Percentiles rank a stretch among this genome's conserved stretches.
Evolutionary conservation across 208 protist species (phyloP).

Genomic region (Acanthamoeba healyi): DNA sequence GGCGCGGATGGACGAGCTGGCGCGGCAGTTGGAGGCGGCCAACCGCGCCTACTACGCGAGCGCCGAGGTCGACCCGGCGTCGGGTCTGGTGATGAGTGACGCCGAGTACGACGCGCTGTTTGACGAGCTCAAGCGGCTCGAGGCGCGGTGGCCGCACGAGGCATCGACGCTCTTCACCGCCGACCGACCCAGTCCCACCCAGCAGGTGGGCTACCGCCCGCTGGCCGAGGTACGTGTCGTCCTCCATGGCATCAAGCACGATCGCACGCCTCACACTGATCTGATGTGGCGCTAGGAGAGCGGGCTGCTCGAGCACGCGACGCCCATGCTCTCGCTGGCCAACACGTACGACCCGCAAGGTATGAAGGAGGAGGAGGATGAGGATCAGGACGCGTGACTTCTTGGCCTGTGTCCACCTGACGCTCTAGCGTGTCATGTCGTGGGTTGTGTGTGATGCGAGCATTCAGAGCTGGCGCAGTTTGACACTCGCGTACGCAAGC

Average conservation of each 20-base stretch:
- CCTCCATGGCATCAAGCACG: neutral
- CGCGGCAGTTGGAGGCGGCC: neutral
- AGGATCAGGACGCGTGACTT: no score
- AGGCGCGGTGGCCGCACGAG: neutral
- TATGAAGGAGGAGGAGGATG: no score
- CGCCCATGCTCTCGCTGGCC: constrained; percentile 71
- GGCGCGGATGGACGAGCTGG: neutral
- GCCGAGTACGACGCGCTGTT: constrained; percentile 70
- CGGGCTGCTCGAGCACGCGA: constrained; percentile 35
- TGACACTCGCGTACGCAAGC: constrained; percentile 44
- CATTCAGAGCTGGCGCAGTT: constrained; percentile 33
- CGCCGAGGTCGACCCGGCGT: neutral
- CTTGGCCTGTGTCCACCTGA: neutral
- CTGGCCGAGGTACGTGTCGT: neutral
- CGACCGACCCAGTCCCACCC: constrained; percentile 12
- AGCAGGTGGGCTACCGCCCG: constrained; percentile 7
- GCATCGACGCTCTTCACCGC: neutral
- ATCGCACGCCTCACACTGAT: no score
- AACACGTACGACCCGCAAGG: constrained; percentile 68
- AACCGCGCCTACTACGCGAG: constrained; percentile 4
- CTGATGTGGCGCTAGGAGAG: neutral
- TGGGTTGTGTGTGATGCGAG: neutral
- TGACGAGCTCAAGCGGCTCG: constrained; percentile 32
- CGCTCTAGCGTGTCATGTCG: neutral
- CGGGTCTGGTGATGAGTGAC: neutral